Evolutionary conservation across 1,139 yeast genomes (phyloP).

Genomic region (Yamadazyma dendronema): DNA sequence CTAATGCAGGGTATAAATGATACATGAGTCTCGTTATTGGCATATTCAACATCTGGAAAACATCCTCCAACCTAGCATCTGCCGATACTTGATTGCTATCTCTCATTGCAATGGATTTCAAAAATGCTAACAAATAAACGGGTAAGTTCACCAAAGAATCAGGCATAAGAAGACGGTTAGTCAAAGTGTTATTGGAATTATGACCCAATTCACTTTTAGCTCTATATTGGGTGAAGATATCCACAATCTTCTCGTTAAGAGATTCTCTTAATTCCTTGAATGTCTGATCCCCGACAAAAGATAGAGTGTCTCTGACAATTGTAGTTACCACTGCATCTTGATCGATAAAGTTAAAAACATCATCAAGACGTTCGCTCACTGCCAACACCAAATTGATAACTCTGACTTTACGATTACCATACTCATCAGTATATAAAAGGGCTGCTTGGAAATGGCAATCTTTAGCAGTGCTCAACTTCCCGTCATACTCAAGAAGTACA

Average conservation of each 20-base stretch:
- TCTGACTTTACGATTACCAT: conserved; percentile 80
- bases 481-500: conserved; percentile 74
- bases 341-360: conserved; percentile 80
- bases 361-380: conserved; percentile 70
- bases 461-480: conserved; percentile 63
- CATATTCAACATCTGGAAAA: conserved; percentile 52
- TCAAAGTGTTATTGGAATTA: conserved; percentile 45
- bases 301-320: conserved; percentile 68
- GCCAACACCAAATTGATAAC: conserved; percentile 81
- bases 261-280: conserved; percentile 62
- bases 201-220: conserved; percentile 51
- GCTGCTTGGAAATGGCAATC: conserved; percentile 95
- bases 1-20: conserved; percentile 77
- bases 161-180: conserved; percentile 77
- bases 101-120: conserved; percentile 66
- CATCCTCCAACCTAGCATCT: conserved; percentile 61
- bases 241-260: conserved; percentile 63
- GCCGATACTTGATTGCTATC: conserved; percentile 43
- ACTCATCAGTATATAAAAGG: conserved; percentile 71
- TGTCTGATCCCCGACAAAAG: conserved; percentile 60
- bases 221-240: conserved; percentile 76
- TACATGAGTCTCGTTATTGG: conserved; percentile 61
- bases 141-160: conserved; percentile 75
- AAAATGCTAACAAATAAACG: conserved; percentile 62
- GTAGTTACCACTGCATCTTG: conserved; percentile 75